Evolutionary conservation across 1,284 basidiomycete genomes (phyloP), one percentile per base, ranked within the genome.

Genomic region (Jaminaea rosea): DNA sequence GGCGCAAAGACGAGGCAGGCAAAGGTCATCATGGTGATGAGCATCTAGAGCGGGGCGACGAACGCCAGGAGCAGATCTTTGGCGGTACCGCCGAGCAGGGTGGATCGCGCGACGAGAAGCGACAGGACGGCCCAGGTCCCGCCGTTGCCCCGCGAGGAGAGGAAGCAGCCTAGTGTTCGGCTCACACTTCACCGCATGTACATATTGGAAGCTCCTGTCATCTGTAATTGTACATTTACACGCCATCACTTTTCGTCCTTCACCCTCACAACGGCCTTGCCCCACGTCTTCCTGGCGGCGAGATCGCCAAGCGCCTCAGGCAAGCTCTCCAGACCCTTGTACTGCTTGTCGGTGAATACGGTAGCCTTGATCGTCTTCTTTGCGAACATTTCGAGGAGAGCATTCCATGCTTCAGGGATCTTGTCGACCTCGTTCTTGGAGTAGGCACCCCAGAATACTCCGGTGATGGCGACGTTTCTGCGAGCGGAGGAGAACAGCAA

Each of bases 251-350:
- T 42, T 37, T 66, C 63, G 26, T 56, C 57, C 8, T 59, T 45
- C 29, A 97, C 75, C 32, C 79, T 79, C 1, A 89, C 81, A 19
- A 93, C 78, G 0, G 81, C 87, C 75, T 97, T 97, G 1, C 92
- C 93, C 87, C 88, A 97, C 1, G 90, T 93, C 77, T 88, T 83
- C 53, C 93, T 78, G 49, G 79, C 79, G 66, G 89, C 78, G 26
- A 81, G 67, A 59, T 78, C 79, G 39, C 69, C 60, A 46, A 81
- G 59, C 1, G 77, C 80, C 39, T 74, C 58, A 0, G 76, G 84
- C 10, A 97, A 77, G 3, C 82, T 82, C 28, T 78, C 77, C 10
- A 97, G 78, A 0, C 88, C 92, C 53, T 77, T 76, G 75, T 84
- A 94, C 2, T 85, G 71, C 49, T 83, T 79, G 9, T 82, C 78